These are phyloP conservation scores for Helotiales sp. DNA, from an alignment of 2,329 filamentous ascomycete genomes.

Conservation along the genomic window DNA sequence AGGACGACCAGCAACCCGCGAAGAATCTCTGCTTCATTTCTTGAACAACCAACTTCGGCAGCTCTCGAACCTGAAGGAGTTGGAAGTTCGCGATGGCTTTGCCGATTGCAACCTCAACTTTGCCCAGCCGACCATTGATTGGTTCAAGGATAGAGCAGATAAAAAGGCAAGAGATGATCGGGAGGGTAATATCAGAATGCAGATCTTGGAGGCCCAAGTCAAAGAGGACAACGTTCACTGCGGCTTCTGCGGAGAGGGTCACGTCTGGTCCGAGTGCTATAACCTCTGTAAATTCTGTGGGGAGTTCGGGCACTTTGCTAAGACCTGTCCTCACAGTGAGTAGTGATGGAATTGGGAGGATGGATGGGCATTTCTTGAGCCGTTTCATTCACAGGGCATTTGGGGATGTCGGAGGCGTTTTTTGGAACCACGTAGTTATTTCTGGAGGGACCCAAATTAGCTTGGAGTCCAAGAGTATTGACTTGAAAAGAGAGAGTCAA, in stretches of 20 bases:
- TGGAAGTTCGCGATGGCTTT: background rate
- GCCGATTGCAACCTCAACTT: background rate
- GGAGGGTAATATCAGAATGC: background rate
- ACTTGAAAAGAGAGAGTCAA: too few relatives aligned
- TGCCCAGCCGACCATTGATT: background rate
- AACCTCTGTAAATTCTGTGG: slow-evolving; percentile 19
- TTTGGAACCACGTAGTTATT: too few relatives aligned
- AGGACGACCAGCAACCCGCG: too few relatives aligned
- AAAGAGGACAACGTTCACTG: background rate
- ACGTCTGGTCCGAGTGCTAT: slow-evolving; percentile 17
- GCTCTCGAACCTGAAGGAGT: background rate
- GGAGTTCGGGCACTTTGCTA: slow-evolving; percentile 12
- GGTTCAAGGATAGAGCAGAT: background rate
- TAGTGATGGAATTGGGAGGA: background rate
- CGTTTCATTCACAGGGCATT: too few relatives aligned
- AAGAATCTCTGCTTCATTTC: too few relatives aligned
- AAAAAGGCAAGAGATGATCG: background rate
- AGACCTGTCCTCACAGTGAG: background rate
- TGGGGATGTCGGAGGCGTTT: background rate
- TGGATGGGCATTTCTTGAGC: too few relatives aligned
- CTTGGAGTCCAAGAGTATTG: too few relatives aligned
- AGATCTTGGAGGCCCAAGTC: background rate
- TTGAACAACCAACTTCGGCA: background rate
- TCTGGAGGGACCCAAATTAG: too few relatives aligned
- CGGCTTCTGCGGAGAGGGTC: slow-evolving; percentile 16